A percentile compares a stretch with the other conserved stretches of the same genome.
Evolutionary conservation across 352 stramenopile genomes (phyloP).

Genomic region (Achlya hypogyna): DNA sequence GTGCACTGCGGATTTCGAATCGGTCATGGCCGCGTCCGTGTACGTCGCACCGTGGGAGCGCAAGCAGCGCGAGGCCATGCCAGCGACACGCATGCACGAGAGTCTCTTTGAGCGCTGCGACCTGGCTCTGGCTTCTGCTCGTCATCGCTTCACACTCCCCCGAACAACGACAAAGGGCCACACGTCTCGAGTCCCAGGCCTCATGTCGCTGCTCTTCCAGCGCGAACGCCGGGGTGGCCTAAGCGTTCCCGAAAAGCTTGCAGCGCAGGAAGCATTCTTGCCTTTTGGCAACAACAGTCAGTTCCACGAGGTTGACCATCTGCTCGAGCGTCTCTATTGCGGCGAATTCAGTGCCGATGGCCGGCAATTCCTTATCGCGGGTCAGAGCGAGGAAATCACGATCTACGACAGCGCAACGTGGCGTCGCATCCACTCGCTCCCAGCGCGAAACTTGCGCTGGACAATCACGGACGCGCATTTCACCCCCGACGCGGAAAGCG

Average conservation of each 20-base stretch:
- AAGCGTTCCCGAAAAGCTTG: conserved; percentile 51
- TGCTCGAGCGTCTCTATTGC: conserved; percentile 68
- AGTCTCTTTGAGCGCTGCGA: conserved; percentile 6
- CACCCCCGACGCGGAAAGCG: conserved; percentile 50
- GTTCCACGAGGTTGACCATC: conserved; percentile 55
- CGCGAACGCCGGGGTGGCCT: conserved; percentile 56
- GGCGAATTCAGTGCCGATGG: conserved; percentile 67
- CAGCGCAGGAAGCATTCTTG: conserved; percentile 73
- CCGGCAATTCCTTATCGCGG: conserved; percentile 54
- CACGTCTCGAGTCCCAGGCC: not conserved
- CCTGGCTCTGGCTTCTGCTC: not conserved
- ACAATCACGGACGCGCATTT: conserved; percentile 81
- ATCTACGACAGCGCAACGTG: conserved; percentile 69
- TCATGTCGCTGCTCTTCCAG: conserved; percentile 30
- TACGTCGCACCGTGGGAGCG: conserved; percentile 8
- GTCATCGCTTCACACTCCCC: not conserved
- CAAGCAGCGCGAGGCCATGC: conserved; percentile 3
- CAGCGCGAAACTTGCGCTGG: conserved; percentile 68
- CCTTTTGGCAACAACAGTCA: conserved; percentile 74
- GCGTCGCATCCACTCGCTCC: conserved; percentile 37
- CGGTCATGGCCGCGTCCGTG: conserved; percentile 2
- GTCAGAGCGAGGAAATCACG: conserved; percentile 54
- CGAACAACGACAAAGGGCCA: not conserved
- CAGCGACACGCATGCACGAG: not conserved
- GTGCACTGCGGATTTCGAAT: not conserved